phyloP scores from a whole-genome alignment of 192 early-diverging fungal genomes.

The Chytriomyces sp. region DNA sequence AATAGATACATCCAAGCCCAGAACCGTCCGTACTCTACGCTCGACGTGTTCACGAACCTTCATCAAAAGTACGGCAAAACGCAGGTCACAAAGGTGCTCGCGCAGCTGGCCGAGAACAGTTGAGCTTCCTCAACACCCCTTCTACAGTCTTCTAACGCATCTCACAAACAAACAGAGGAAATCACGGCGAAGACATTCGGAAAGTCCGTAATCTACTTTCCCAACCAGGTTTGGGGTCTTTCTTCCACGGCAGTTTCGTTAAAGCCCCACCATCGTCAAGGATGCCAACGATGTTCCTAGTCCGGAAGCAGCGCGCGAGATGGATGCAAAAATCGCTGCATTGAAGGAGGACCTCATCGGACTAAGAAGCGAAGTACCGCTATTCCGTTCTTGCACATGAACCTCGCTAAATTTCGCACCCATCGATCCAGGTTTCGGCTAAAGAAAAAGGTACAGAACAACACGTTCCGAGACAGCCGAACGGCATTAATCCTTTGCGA shows the following conservation, averaged over 20 bases:
- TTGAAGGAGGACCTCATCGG: conserved; percentile 32
- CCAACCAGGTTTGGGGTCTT: conserved; percentile 1
- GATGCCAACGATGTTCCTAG: conserved; percentile 5
- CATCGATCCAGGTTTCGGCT: conserved; percentile 1
- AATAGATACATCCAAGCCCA: conserved; percentile 24
- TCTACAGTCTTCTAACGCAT: neutral
- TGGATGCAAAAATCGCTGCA: conserved; percentile 31
- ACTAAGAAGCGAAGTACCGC: conserved; percentile 30
- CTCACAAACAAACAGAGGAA: neutral
- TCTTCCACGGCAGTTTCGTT: neutral
- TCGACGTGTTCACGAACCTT: conserved; percentile 48
- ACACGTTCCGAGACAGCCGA: neutral
- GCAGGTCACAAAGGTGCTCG: conserved; percentile 36
- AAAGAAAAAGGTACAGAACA: conserved; percentile 31
- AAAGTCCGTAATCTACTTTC: conserved; percentile 11
- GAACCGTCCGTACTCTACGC: conserved; percentile 48
- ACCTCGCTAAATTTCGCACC: conserved; percentile 1
- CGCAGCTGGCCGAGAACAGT: conserved; percentile 43
- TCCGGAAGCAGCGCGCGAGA: conserved; percentile 27
- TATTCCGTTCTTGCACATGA: conserved; percentile 17
- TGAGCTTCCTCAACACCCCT: neutral
- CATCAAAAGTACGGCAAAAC: conserved; percentile 39
- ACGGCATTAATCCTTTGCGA: neutral
- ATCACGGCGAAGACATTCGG: conserved; percentile 25
- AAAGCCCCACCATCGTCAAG: neutral